A percentile compares a stretch with the other conserved stretches of the same genome.
phyloP scores from a whole-genome alignment of 768 basidiomycete species.

The Hydnomerulius pinastri region DNA sequence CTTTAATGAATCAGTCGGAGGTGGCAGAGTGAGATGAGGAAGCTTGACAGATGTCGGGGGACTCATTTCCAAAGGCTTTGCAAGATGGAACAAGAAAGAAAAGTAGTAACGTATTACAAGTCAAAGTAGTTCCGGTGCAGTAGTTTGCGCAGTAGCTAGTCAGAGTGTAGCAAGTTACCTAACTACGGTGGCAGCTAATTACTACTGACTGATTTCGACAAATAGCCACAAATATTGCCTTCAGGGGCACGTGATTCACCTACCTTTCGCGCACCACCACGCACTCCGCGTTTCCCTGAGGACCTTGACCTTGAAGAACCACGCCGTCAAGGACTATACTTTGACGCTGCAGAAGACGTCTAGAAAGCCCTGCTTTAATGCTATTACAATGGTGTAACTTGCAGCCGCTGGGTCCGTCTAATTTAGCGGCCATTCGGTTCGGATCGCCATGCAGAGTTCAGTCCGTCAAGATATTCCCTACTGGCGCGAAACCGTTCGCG shows the following conservation, averaged over 20 bases:
- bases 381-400: slow-evolving; percentile 73
- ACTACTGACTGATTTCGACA: neutral
- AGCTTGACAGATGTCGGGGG: slow-evolving; percentile 57
- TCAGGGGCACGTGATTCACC: slow-evolving; percentile 18
- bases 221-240: slow-evolving; percentile 15
- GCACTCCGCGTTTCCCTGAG: neutral
- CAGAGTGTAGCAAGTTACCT: too few relatives aligned
- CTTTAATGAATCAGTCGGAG: slow-evolving; percentile 34
- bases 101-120: neutral
- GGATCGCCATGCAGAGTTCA: slow-evolving; percentile 65
- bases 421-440: slow-evolving; percentile 74
- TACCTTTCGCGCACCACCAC: neutral
- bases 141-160: neutral
- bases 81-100: neutral
- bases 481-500: slow-evolving; percentile 60
- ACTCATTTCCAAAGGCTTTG: slow-evolving; percentile 41
- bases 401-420: slow-evolving; percentile 54
- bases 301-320: too few relatives aligned
- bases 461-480: slow-evolving; percentile 70
- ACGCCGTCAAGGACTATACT: neutral
- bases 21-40: slow-evolving; percentile 42
- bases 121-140: neutral
- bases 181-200: neutral
- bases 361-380: slow-evolving; percentile 26
- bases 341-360: neutral